Percentiles rank a stretch among this genome's conserved stretches.
Conservation (phyloP, 2,329 filamentous ascomycete species). For the Trichoderma sp. region DNA sequence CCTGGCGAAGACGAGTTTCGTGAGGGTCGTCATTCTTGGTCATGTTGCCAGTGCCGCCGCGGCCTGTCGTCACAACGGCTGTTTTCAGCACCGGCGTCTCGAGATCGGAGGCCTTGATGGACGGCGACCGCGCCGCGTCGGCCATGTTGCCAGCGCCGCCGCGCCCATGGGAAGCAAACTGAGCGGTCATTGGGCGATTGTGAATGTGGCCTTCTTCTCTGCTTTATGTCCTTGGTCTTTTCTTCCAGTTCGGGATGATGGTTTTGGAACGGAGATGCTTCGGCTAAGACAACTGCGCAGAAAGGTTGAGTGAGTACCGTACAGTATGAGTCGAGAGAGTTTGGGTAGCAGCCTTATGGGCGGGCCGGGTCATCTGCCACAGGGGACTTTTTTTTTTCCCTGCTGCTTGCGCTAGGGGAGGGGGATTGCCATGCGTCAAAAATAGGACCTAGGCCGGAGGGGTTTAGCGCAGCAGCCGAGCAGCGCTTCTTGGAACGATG, state of each 20-base stretch:
- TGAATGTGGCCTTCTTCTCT: neutral
- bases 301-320: neutral
- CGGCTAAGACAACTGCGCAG: neutral
- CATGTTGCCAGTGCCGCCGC: conserved; percentile 90
- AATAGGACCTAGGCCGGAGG: neutral
- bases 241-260: neutral
- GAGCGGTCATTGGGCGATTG: conserved; percentile 38
- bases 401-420: conserved; percentile 10
- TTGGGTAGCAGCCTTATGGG: conserved; percentile 17
- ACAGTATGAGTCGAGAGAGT: conserved; percentile 9
- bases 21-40: conserved; percentile 70
- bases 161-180: conserved; percentile 69
- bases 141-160: conserved; percentile 79
- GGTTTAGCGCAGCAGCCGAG: neutral
- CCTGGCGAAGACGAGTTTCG: conserved; percentile 79
- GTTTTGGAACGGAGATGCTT: neutral
- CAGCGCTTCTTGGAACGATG: neutral
- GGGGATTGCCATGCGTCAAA: neutral
- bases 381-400: conserved; percentile 16
- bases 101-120: conserved; percentile 66
- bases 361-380: conserved; percentile 23
- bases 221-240: neutral
- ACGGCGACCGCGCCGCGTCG: conserved; percentile 55
- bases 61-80: conserved; percentile 84
- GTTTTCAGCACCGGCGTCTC: conserved; percentile 83